Conservation (phyloP, 176 grass and related monocot species). For the Triticum monococcum region DNA sequence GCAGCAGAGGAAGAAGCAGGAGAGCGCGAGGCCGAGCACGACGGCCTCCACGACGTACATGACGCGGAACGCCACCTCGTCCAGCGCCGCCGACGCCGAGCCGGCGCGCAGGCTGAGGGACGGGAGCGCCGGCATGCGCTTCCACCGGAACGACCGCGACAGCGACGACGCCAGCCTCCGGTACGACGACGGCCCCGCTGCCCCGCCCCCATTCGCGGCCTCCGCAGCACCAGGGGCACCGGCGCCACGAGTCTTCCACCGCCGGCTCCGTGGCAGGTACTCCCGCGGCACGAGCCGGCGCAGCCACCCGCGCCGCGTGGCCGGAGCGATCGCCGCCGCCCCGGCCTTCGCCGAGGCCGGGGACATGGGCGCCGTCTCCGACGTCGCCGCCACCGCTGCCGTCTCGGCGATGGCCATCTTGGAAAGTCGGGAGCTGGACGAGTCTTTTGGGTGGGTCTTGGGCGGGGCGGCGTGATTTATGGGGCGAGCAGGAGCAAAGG, state of each 20-base stretch:
- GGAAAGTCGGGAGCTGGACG: background rate
- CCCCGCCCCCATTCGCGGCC: background rate
- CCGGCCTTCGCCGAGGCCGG: background rate
- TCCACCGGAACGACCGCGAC: conserved; percentile 52
- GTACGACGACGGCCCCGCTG: background rate
- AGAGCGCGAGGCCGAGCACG: conserved; percentile 73
- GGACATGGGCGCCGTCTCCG: background rate
- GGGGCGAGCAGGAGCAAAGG: background rate
- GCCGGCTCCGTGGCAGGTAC: conserved; percentile 16
- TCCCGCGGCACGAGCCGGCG: conserved; percentile 31
- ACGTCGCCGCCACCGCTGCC: background rate
- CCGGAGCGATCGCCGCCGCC: background rate
- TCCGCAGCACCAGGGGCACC: rapidly evolving
- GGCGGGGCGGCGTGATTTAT: background rate
- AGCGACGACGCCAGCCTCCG: conserved; percentile 43
- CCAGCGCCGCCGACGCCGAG: conserved; percentile 45
- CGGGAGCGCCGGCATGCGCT: conserved; percentile 36
- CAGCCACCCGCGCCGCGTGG: conserved; percentile 36
- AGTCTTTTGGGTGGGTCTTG: background rate
- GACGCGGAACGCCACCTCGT: conserved; percentile 58
- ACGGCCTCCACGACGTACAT: conserved; percentile 87
- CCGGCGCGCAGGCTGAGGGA: conserved; percentile 35
- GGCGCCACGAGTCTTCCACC: background rate
- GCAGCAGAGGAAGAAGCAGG: conserved; percentile 92
- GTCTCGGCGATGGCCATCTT: conserved; percentile 25